These are phyloP conservation scores for Leishmania arabica DNA, from an alignment of 208 protist species.

Conservation along the genomic window DNA sequence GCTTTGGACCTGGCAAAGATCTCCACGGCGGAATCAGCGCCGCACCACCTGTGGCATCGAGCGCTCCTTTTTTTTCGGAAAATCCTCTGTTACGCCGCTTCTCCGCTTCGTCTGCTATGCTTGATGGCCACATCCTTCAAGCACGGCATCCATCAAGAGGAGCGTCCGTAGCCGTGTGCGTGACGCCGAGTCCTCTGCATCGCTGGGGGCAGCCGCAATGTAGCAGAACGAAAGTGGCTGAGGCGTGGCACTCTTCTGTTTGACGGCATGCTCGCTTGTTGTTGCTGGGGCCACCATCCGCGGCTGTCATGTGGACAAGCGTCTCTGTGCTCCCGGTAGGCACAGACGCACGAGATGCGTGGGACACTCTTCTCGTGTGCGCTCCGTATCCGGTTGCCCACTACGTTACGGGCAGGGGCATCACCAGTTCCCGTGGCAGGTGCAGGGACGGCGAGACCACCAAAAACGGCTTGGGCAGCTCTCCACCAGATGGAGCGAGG, in stretches of 20 bases:
- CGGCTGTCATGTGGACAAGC: neutral
- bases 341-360: neutral
- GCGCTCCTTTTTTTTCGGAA: too few relatives aligned
- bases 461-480: conserved; percentile 74
- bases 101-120: neutral
- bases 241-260: neutral
- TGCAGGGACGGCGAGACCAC: conserved; percentile 70
- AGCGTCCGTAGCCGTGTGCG: neutral
- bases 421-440: conserved; percentile 52
- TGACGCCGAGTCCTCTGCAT: neutral
- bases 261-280: too few relatives aligned
- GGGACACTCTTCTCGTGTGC: neutral
- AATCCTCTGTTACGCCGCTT: neutral
- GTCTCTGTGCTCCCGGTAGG: neutral
- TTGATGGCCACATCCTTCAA: neutral
- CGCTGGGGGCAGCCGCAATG: neutral
- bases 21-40: neutral
- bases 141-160: neutral
- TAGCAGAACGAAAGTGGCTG: neutral
- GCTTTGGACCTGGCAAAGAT: neutral
- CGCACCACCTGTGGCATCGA: neutral
- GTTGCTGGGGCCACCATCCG: neutral
- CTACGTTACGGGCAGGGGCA: conserved; percentile 37
- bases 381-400: neutral
- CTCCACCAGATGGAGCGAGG: conserved; percentile 61